Evolutionary conservation across 352 stramenopile genomes (phyloP).

Genomic region (Globisporangium viniferum): DNA sequence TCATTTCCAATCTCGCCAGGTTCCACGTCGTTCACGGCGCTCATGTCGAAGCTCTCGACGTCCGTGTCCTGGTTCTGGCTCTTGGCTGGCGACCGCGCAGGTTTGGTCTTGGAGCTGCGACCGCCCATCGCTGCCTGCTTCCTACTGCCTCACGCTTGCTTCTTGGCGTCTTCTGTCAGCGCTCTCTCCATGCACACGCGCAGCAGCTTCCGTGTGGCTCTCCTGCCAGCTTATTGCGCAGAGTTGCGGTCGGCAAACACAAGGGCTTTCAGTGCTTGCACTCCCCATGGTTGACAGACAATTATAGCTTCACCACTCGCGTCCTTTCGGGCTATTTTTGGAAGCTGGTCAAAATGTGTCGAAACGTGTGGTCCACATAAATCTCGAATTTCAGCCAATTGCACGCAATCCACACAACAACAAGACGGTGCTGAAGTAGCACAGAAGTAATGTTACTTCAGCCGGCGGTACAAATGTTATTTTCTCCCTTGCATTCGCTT

Average conservation of each 20-base stretch:
- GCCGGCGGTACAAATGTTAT: not conserved
- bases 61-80: constrained; percentile 19
- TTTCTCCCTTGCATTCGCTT: not conserved
- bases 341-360: not conserved
- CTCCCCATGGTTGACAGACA: not conserved
- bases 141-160: constrained; percentile 8
- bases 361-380: constrained; percentile 6
- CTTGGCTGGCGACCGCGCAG: not conserved
- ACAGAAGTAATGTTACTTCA: too few relatives aligned
- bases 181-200: constrained; percentile 7
- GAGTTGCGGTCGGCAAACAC: not conserved
- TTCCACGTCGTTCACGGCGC: constrained; percentile 38
- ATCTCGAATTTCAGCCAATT: not conserved
- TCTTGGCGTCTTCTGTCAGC: not conserved
- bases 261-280: not conserved
- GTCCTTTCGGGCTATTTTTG: not conserved
- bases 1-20: not conserved
- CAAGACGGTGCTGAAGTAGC: too few relatives aligned
- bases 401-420: not conserved
- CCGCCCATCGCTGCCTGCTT: constrained; percentile 34
- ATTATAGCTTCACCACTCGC: not conserved
- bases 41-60: constrained; percentile 26
- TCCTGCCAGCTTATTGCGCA: not conserved
- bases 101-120: constrained; percentile 55
- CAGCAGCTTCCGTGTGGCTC: not conserved